Evolutionary conservation across 129 eudicot species (phyloP).

Genomic region (Calendula officinalis): DNA sequence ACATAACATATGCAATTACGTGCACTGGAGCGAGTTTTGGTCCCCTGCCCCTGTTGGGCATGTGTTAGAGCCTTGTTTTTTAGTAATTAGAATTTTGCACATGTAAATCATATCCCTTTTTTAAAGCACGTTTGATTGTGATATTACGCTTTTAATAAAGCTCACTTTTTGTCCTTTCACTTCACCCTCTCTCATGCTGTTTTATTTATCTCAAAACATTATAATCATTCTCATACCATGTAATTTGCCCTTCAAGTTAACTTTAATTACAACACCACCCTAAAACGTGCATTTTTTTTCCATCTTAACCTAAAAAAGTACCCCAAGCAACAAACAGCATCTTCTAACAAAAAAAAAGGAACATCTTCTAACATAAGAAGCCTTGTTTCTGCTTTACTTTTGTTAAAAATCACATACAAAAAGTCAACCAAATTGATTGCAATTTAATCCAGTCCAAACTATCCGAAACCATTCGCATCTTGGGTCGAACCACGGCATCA

Average conservation of each 20-base stretch:
- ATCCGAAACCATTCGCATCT: slow-evolving; percentile 78
- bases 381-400: slow-evolving; percentile 26
- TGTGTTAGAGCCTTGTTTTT: no score
- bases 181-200: no score
- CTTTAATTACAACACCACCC: slow-evolving; percentile 23
- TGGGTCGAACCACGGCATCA: slow-evolving; percentile 86
- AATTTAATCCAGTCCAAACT: slow-evolving; percentile 71
- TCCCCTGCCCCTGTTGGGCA: no score
- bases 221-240: no score
- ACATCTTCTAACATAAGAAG: slow-evolving; percentile 12
- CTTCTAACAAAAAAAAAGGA: slow-evolving; percentile 12
- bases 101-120: no score
- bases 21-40: no score
- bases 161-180: no score
- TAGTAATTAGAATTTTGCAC: no score
- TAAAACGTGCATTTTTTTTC: slow-evolving; percentile 17
- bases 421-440: slow-evolving; percentile 27
- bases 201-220: no score
- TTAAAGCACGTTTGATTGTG: no score
- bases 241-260: neutral
- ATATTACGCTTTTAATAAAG: no score
- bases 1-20: no score
- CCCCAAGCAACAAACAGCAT: slow-evolving; percentile 11
- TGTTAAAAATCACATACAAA: slow-evolving; percentile 3
- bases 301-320: slow-evolving; percentile 19